These are phyloP conservation scores for Sarcodon aspratus DNA, from an alignment of 768 basidiomycete genomes.

Conservation along the genomic window DNA sequence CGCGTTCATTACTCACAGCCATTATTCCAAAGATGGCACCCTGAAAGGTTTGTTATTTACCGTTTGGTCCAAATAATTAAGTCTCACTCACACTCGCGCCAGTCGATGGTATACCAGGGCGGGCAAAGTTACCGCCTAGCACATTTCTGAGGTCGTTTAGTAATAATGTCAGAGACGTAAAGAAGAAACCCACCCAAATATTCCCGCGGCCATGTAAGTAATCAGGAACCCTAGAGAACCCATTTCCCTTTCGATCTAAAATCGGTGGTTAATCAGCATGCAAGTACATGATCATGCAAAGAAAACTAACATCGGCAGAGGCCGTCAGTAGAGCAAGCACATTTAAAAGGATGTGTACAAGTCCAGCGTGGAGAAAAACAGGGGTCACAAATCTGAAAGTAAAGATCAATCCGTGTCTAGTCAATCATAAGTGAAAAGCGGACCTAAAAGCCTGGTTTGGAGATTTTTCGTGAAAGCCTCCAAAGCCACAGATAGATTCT, in stretches of 20 bases:
- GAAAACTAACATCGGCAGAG: slow-evolving; percentile 53
- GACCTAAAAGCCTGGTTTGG: slow-evolving; percentile 52
- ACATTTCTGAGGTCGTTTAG: slow-evolving; percentile 42
- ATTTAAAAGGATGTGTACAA: slow-evolving; percentile 86
- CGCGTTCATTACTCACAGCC: slow-evolving; percentile 34
- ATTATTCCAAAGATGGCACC: slow-evolving; percentile 89
- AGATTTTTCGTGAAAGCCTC: slow-evolving; percentile 40
- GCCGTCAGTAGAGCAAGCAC: slow-evolving; percentile 77
- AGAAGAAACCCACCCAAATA: slow-evolving; percentile 62
- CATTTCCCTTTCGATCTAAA: slow-evolving; percentile 83
- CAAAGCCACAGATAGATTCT: slow-evolving; percentile 82
- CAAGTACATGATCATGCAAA: slow-evolving; percentile 4
- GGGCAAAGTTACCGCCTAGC: slow-evolving; percentile 86
- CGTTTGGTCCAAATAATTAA: too few relatives aligned
- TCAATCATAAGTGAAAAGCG: neutral
- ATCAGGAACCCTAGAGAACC: slow-evolving; percentile 78
- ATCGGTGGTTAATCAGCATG: neutral
- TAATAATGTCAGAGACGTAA: neutral
- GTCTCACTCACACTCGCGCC: slow-evolving; percentile 49
- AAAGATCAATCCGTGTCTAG: neutral
- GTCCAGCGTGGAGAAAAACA: slow-evolving; percentile 91
- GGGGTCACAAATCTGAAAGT: slow-evolving; percentile 55
- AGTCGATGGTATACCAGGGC: slow-evolving; percentile 80
- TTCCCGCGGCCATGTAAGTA: slow-evolving; percentile 83
- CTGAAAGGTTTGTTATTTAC: too few relatives aligned